Percentiles rank a stretch among this genome's conserved stretches.
phyloP scores from a whole-genome alignment of 1,284 basidiomycete genomes.

The Termitomyces sp. region DNA sequence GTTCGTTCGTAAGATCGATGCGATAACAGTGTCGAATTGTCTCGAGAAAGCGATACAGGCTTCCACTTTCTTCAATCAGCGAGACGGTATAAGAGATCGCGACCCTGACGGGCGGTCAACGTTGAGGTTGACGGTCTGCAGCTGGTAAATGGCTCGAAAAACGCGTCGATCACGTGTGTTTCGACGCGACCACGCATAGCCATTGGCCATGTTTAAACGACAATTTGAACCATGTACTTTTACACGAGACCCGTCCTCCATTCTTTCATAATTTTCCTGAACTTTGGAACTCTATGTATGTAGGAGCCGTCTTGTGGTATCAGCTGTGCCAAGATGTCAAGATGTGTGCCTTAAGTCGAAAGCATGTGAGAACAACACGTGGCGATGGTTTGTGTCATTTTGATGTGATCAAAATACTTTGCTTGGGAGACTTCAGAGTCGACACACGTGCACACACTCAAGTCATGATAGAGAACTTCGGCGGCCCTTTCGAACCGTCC shows the following conservation, averaged over 20 bases:
- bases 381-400: neutral
- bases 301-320: too few species aligned
- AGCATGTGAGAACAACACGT: neutral
- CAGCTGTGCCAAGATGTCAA: too few species aligned
- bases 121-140: neutral
- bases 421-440: too few species aligned
- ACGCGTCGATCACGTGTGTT: conserved; percentile 18
- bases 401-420: neutral
- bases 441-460: too few species aligned
- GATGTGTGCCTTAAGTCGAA: neutral
- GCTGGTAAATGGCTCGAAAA: conserved; percentile 8
- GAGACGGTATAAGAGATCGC: neutral
- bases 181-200: conserved; percentile 14
- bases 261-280: neutral
- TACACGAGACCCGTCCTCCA: neutral
- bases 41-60: neutral
- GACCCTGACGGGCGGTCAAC: neutral
- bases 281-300: neutral
- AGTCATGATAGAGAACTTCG: too few species aligned
- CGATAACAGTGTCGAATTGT: neutral
- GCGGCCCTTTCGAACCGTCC: too few species aligned
- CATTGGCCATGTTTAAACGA: neutral
- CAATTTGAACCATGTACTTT: neutral
- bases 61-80: neutral
- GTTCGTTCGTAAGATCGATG: neutral